Conservation (phyloP, 345 rosid species). For the Eucalyptus marginata region DNA sequence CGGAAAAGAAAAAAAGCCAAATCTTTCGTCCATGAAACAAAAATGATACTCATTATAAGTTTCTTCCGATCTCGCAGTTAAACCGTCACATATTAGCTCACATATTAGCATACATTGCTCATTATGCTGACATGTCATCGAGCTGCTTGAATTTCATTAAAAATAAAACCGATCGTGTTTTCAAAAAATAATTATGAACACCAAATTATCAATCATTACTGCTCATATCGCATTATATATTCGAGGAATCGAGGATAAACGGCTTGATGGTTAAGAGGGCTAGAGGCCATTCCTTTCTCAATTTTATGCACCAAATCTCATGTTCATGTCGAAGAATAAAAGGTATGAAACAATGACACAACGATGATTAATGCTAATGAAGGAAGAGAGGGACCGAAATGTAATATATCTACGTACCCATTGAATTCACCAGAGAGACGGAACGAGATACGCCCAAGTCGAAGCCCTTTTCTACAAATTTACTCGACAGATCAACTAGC, state of each 20-base stretch:
- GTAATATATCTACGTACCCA: too few relatives aligned
- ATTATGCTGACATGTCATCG: rapidly evolving
- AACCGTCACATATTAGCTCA: background rate
- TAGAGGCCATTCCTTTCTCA: background rate
- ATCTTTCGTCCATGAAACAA: background rate
- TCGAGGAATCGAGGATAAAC: background rate
- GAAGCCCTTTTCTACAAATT: background rate
- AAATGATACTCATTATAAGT: too few relatives aligned
- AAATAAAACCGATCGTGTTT: too few relatives aligned
- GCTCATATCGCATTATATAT: too few relatives aligned
- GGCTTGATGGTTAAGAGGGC: background rate
- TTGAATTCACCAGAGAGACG: too few relatives aligned
- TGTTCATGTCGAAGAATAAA: background rate
- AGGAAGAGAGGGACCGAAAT: background rate
- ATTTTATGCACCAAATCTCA: background rate
- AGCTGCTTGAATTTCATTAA: background rate
- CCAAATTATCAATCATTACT: background rate
- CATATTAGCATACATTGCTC: background rate
- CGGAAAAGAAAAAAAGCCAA: background rate
- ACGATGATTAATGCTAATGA: rapidly evolving
- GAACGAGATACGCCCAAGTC: background rate
- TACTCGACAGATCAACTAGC: background rate
- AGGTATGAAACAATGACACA: background rate
- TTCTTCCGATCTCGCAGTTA: rapidly evolving
- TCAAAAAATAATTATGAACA: too few relatives aligned